Conservation (phyloP, 805 yeast species). For the Sugiyamaella floridensis region DNA sequence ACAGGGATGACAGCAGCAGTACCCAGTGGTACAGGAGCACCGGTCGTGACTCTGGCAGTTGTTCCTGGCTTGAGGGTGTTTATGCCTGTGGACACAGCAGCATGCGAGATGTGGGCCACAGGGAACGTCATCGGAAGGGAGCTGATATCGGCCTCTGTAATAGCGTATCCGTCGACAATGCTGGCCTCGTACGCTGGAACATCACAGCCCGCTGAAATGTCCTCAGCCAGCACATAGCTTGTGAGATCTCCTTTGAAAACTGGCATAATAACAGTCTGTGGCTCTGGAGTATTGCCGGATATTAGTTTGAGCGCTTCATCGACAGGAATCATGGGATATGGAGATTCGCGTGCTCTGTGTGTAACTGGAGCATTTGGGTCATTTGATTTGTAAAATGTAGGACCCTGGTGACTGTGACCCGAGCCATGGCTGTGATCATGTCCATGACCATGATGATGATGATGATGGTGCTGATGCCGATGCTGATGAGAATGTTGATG, state of each 20-base stretch:
- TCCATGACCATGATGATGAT: conserved; percentile 15
- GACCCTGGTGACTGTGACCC: conserved; percentile 23
- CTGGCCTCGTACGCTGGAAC: conserved; percentile 49
- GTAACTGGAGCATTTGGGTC: conserved; percentile 34
- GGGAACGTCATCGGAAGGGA: conserved; percentile 36
- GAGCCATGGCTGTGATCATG: conserved; percentile 12
- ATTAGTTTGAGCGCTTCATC: conserved; percentile 36
- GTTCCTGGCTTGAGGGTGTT: conserved; percentile 28
- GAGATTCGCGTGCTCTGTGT: conserved; percentile 41
- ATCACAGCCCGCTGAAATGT: conserved; percentile 33
- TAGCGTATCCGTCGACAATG: conserved; percentile 53
- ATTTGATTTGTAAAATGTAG: conserved; percentile 36
- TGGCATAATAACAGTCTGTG: conserved; percentile 22
- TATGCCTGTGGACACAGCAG: conserved; percentile 22
- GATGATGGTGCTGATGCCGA: conserved; percentile 10
- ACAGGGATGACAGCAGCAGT: conserved; percentile 49
- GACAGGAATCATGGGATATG: conserved; percentile 42
- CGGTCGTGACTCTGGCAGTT: conserved; percentile 46
- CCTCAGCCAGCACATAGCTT: conserved; percentile 40
- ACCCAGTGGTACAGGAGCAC: conserved; percentile 51
- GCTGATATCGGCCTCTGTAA: conserved; percentile 16
- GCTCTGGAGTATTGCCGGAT: conserved; percentile 29
- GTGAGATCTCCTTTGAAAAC: conserved; percentile 29
- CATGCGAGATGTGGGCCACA: conserved; percentile 39
- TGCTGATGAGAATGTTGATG: conserved; percentile 14